These are phyloP conservation scores for Mucor mucedo DNA, from an alignment of 371 early-diverging fungal genomes.

Conservation along the genomic window DNA sequence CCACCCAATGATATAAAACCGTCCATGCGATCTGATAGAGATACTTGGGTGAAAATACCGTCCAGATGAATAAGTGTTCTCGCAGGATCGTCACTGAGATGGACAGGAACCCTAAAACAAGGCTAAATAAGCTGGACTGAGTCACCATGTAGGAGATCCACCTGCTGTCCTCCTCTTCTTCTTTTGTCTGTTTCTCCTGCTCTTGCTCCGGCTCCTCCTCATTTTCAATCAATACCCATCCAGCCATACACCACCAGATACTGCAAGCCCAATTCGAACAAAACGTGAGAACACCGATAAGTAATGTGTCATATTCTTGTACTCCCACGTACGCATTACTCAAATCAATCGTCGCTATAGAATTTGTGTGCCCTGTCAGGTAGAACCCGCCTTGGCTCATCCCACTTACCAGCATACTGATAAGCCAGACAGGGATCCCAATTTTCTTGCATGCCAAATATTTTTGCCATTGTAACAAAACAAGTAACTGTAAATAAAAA, in stretches of 20 bases:
- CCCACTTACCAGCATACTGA: constrained; percentile 28
- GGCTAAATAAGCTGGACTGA: constrained; percentile 57
- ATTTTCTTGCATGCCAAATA: neutral
- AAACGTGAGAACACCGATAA: constrained; percentile 73
- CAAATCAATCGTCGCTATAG: constrained; percentile 79
- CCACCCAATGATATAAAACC: constrained; percentile 52
- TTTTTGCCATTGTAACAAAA: constrained; percentile 45
- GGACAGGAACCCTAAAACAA: constrained; percentile 59
- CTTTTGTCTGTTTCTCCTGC: too few species aligned
- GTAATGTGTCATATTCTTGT: constrained; percentile 59
- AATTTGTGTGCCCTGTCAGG: constrained; percentile 77
- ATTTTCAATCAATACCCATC: constrained; percentile 32
- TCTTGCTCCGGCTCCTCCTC: neutral
- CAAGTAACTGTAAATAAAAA: constrained; percentile 57
- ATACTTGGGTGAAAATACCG: constrained; percentile 85
- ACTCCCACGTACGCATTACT: constrained; percentile 82
- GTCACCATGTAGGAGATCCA: constrained; percentile 47
- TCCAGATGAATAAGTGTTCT: constrained; percentile 85
- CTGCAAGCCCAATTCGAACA: constrained; percentile 75
- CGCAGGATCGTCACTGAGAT: constrained; percentile 69
- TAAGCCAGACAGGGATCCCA: constrained; percentile 24
- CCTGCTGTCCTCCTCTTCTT: too few species aligned
- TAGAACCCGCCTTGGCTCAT: constrained; percentile 68
- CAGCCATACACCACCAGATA: constrained; percentile 70
- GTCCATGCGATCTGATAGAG: constrained; percentile 80